Evolutionary conservation across 2,329 filamentous ascomycete genomes (phyloP).

Genomic region (Fusarium sp.): DNA sequence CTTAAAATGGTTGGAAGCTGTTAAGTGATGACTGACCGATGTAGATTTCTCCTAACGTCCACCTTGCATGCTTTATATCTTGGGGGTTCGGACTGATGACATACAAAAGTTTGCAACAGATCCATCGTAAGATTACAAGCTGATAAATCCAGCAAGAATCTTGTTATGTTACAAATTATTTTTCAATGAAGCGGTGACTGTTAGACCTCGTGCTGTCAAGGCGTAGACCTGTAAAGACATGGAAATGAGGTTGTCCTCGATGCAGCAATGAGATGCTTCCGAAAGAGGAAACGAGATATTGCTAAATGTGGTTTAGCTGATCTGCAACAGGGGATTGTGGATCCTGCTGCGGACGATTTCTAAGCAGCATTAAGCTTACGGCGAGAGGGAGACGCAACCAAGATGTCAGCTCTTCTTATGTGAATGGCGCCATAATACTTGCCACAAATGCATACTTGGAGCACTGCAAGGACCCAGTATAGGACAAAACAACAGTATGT

Average conservation of each 20-base stretch:
- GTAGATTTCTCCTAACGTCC: accelerated
- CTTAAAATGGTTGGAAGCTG: accelerated
- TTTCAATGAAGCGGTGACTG: no score
- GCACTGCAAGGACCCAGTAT: accelerated
- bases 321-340: neutral
- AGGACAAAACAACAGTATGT: neutral
- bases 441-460: neutral
- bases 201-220: neutral
- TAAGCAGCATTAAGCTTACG: neutral
- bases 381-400: neutral
- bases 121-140: neutral
- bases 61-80: neutral
- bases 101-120: neutral
- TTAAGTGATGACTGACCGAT: accelerated
- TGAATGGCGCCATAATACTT: neutral
- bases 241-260: neutral
- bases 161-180: accelerated
- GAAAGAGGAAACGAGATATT: constrained; percentile 2
- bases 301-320: neutral
- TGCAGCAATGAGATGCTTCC: constrained; percentile 7
- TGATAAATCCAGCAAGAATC: neutral
- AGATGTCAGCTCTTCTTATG: neutral
- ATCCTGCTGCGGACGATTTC: neutral
- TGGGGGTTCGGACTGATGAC: neutral
- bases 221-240: neutral